Evolutionary conservation across 2,329 filamentous ascomycete genomes (phyloP), one percentile per base, ranked within the genome.

Genomic region (Pseudogymnoascus sp.): DNA sequence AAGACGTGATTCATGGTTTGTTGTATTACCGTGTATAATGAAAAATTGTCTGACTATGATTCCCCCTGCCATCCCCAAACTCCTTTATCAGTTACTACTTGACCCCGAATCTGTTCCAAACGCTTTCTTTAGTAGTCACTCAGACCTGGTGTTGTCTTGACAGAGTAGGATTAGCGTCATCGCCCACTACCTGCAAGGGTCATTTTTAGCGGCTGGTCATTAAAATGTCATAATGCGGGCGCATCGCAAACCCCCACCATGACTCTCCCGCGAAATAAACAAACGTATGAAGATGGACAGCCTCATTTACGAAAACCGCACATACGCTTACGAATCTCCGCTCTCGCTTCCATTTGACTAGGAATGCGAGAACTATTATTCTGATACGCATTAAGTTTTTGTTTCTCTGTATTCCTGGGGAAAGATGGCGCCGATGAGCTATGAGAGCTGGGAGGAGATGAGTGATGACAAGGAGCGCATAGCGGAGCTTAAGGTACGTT

Each of bases 171-270:
- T 20, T 54, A 54, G 47, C 47, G 47, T 18, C 39, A 3, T 14
- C 6, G 11, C 4, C n/a, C 8, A 11, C 47, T 6, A 35, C 16
- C 43, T 33, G 33, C 47, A 33, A 54, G 47, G 43, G 43, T 50
- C 43, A 9, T 33, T 54, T 54, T 54, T 54, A 54, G 47, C 47
- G 47, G 47, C 11, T 7, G 47, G n/a, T 8, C 47, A 54, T 54
- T 54, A 54, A 54, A 54, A 54, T 54, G 28, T 54, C 47, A 54
- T 54, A 54, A 54, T 20, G 28, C 47, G 16, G 47, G 47, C 28
- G 28, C 47, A 54, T 54, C n/a, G 7, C n/a, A 28, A 54, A 54
- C 33, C 47, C 47, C 47, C 47, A 54, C 47, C 47, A 54, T 54
- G 47, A 54, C 47, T 33, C 47, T 5, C 22, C 4, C 22, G 16